Conservation (phyloP, 345 rosid genomes). For the Hypericum perforatum region DNA sequence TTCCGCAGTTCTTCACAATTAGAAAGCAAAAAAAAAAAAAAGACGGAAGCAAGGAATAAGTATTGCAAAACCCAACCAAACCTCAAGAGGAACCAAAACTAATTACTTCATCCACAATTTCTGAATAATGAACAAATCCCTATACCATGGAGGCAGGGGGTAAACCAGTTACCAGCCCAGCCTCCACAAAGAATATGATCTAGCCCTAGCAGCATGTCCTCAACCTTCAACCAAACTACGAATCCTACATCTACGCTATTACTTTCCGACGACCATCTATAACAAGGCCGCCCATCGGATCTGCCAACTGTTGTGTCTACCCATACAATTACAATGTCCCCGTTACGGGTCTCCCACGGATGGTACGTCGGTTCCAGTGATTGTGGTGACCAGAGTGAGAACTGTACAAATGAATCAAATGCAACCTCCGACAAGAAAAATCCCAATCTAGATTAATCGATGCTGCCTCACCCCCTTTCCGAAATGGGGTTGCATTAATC, state of each 20-base stretch:
- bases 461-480: slow-evolving; percentile 93
- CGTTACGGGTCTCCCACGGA: neutral
- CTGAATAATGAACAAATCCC: slow-evolving; percentile 36
- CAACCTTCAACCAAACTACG: slow-evolving; percentile 26
- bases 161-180: slow-evolving; percentile 5
- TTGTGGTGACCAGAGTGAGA: slow-evolving; percentile 12
- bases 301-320: slow-evolving; percentile 11
- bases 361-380: slow-evolving; percentile 11
- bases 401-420: slow-evolving; percentile 20
- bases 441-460: slow-evolving; percentile 45
- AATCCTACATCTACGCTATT: slow-evolving; percentile 25
- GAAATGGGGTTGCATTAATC: slow-evolving; percentile 95
- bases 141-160: slow-evolving; percentile 33
- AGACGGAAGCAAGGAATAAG: neutral
- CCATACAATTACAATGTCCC: slow-evolving; percentile 15
- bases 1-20: slow-evolving; percentile 7
- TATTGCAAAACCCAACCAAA: slow-evolving; percentile 14
- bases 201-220: slow-evolving; percentile 18
- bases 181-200: slow-evolving; percentile 64
- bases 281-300: slow-evolving; percentile 1
- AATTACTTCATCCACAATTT: slow-evolving; percentile 12
- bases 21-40: slow-evolving; percentile 5
- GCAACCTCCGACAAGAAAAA: slow-evolving; percentile 14
- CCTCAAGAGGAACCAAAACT: slow-evolving; percentile 17
- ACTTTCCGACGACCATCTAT: slow-evolving; percentile 12